Evolutionary conservation across 2,329 filamentous ascomycete genomes (phyloP).

Genomic region (Aureobasidium vineae): DNA sequence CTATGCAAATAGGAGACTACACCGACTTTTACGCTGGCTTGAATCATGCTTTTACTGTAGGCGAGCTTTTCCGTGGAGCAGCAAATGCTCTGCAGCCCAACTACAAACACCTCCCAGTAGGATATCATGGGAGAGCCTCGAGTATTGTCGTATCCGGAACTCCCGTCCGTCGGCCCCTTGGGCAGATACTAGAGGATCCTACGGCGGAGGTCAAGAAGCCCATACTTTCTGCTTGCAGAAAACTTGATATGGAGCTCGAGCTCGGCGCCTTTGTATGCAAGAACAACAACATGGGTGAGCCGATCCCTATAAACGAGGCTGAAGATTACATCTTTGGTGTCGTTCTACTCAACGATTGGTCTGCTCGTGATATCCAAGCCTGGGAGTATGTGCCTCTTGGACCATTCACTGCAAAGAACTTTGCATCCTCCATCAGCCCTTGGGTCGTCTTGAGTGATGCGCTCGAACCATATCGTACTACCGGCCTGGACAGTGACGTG

Average conservation of each 20-base stretch:
- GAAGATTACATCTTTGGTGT: slow-evolving; percentile 73
- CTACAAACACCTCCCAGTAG: slow-evolving; percentile 77
- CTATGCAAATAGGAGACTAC: slow-evolving; percentile 78
- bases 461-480: slow-evolving; percentile 63
- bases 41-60: slow-evolving; percentile 73
- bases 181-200: slow-evolving; percentile 69
- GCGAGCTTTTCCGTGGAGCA: slow-evolving; percentile 69
- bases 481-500: slow-evolving; percentile 56
- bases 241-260: slow-evolving; percentile 77
- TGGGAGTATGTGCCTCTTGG: slow-evolving; percentile 84
- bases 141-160: slow-evolving; percentile 74
- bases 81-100: slow-evolving; percentile 74
- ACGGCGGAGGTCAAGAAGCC: slow-evolving; percentile 61
- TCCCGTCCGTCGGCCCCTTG: slow-evolving; percentile 67
- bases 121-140: slow-evolving; percentile 76
- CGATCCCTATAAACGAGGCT: slow-evolving; percentile 62
- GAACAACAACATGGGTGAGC: slow-evolving; percentile 62
- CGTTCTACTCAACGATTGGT: slow-evolving; percentile 86
- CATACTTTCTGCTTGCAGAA: slow-evolving; percentile 61
- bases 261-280: slow-evolving; percentile 71
- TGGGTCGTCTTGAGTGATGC: slow-evolving; percentile 79
- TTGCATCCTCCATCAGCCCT: slow-evolving; percentile 71
- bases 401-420: slow-evolving; percentile 82
- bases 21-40: slow-evolving; percentile 82
- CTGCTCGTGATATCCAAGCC: slow-evolving; percentile 74